Evolutionary conservation across 257 asterid genomes (phyloP), one percentile per base, ranked within the genome.

Genomic region (Verbascum thapsus): DNA sequence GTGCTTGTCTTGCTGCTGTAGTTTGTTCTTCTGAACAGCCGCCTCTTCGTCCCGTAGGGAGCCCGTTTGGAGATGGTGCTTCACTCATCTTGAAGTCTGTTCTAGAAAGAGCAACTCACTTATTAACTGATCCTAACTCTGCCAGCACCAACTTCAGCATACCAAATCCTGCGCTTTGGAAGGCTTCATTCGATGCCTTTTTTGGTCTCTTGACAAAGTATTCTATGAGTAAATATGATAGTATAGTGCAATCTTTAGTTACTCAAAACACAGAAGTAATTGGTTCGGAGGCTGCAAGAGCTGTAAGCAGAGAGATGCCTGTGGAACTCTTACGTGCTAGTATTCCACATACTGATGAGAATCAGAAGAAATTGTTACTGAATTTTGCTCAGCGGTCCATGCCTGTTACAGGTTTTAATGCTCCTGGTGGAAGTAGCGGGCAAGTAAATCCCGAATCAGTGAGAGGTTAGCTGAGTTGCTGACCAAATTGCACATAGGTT

Each of bases 1-100:
- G 96, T 78, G 97, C 97, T 40, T 92, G 99, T 76, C 89, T 92
- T 67, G 99, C 96, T 71, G 97, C 97, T 32, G 95, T 92, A n/a
- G 99, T 92, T 59, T 89, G 97, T 71, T 92, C 99, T 49, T 72
- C 91, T 2, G 99, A 92, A 67, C 97, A 89, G 74, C 99, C 99
- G 6, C 99, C 99, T 68, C 95, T 90, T 35, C 96, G 99, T 16
- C 97, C 99, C 3, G 57, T 87, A 11, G 94, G 91, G 12, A 77
- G 95, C 71, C 69, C 83, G 16, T 83, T 90, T 55, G 99, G 99
- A 38, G 99, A 89, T 62, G 99, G 97, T 26, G 94, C 99, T 40
- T 81, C 99, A 0, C 51, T 87, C 35, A 74, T 92, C 57, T 73
- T 92, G 72, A 87, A 82, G 68, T 74, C 91, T 56, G 95, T 92